Evolutionary conservation across 2,329 filamentous ascomycete genomes (phyloP).

Genomic region (Aureobasidium sp.): DNA sequence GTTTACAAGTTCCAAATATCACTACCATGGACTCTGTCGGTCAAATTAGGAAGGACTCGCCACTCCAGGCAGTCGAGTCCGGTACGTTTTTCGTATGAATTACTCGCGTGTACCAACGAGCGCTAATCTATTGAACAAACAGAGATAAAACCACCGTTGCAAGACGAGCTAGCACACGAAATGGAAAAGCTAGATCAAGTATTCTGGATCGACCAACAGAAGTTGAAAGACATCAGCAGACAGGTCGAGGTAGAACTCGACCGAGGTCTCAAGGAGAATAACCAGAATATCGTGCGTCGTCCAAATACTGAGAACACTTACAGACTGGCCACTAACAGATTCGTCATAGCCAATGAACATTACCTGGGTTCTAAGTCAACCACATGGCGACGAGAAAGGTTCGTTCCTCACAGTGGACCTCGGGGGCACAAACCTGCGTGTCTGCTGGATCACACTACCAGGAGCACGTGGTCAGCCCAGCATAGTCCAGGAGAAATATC

Average conservation of each 20-base stretch:
- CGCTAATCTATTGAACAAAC: neutral
- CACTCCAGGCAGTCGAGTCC: neutral
- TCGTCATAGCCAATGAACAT: conserved; percentile 69
- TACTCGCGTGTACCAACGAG: neutral
- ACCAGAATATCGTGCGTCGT: conserved; percentile 74
- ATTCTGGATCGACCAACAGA: conserved; percentile 65
- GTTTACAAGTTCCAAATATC: neutral
- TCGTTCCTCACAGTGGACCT: conserved; percentile 88
- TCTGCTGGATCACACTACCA: conserved; percentile 86
- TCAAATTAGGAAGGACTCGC: neutral
- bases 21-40: neutral
- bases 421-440: conserved; percentile 90
- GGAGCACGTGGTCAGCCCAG: conserved; percentile 88
- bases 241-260: conserved; percentile 79
- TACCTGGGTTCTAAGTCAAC: conserved; percentile 91
- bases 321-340: neutral
- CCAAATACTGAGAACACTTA: neutral
- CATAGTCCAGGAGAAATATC: conserved; percentile 93
- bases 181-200: conserved; percentile 72
- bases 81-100: neutral
- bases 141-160: neutral
- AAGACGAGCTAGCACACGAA: conserved; percentile 54
- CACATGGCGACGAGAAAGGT: conserved; percentile 78
- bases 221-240: conserved; percentile 76
- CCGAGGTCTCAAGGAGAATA: conserved; percentile 74